Evolutionary conservation across 768 basidiomycete species (phyloP).

Genomic region (Mycena vulgaris): DNA sequence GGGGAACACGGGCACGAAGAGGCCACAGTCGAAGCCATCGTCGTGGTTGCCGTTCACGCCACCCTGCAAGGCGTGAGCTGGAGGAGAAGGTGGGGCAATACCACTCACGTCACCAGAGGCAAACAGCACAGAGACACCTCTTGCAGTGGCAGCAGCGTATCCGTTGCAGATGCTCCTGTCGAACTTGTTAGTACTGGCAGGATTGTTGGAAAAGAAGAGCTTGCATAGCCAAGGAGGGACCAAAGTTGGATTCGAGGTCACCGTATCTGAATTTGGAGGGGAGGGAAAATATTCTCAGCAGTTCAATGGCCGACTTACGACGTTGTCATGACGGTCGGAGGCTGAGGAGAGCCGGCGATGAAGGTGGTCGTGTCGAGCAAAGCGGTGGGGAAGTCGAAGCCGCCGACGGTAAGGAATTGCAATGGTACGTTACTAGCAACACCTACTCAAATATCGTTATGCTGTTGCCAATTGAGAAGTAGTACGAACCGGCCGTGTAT

Average conservation of each 20-base stretch:
- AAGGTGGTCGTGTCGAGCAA: conserved; percentile 49
- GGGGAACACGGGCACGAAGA: conserved; percentile 49
- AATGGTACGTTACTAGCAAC: conserved; percentile 48
- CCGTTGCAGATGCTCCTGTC: conserved; percentile 67
- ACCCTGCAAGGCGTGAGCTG: conserved; percentile 7
- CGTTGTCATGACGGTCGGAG: conserved; percentile 64
- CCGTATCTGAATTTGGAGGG: conserved; percentile 21
- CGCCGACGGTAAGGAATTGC: conserved; percentile 60
- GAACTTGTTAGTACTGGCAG: conserved; percentile 59
- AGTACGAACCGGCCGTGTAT: conserved; percentile 25
- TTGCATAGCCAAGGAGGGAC: conserved; percentile 51
- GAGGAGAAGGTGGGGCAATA: background rate
- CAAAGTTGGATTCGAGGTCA: conserved; percentile 26
- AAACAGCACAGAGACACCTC: conserved; percentile 27
- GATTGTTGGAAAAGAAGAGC: conserved; percentile 57
- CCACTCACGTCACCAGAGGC: conserved; percentile 28
- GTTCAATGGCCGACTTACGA: conserved; percentile 46
- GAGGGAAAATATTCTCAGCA: background rate
- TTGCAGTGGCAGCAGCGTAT: conserved; percentile 51
- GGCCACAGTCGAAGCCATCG: conserved; percentile 38
- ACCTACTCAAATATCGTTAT: conserved; percentile 60
- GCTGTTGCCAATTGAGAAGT: conserved; percentile 53
- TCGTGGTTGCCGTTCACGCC: conserved; percentile 29
- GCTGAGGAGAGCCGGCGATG: conserved; percentile 63
- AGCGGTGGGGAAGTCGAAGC: conserved; percentile 59